Conservation (phyloP, 768 basidiomycete species). For the Clitopilus passeckerianus region DNA sequence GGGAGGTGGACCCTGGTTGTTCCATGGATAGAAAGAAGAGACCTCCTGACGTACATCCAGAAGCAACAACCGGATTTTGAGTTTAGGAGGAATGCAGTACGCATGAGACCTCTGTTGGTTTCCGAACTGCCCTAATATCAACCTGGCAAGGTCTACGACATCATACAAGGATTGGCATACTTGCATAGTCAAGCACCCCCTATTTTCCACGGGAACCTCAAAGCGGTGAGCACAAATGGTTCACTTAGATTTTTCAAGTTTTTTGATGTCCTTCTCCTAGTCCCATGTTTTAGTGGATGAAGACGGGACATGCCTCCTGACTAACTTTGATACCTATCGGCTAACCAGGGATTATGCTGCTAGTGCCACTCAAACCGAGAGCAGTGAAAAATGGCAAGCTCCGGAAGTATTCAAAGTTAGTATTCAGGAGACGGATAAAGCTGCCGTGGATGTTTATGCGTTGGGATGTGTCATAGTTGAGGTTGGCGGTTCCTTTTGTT, state of each 20-base stretch:
- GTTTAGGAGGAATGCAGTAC: neutral
- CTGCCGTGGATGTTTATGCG: neutral
- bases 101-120: too few relatives aligned
- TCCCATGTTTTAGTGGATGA: neutral
- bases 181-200: neutral
- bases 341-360: too few relatives aligned
- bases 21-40: neutral
- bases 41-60: neutral
- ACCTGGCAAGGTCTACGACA: neutral
- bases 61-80: neutral
- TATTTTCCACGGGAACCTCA: neutral
- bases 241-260: neutral
- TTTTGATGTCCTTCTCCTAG: neutral
- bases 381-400: neutral
- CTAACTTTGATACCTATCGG: neutral
- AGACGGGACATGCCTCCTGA: neutral
- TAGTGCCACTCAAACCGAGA: too few relatives aligned
- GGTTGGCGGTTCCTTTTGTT: neutral
- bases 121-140: too few relatives aligned
- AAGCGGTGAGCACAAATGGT: neutral
- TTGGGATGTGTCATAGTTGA: neutral
- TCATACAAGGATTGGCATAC: neutral
- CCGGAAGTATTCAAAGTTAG: neutral
- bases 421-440: neutral
- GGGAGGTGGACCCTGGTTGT: neutral